These are phyloP conservation scores for Botrytis squamosa DNA, from an alignment of 2,329 filamentous ascomycete genomes.

Conservation along the genomic window DNA sequence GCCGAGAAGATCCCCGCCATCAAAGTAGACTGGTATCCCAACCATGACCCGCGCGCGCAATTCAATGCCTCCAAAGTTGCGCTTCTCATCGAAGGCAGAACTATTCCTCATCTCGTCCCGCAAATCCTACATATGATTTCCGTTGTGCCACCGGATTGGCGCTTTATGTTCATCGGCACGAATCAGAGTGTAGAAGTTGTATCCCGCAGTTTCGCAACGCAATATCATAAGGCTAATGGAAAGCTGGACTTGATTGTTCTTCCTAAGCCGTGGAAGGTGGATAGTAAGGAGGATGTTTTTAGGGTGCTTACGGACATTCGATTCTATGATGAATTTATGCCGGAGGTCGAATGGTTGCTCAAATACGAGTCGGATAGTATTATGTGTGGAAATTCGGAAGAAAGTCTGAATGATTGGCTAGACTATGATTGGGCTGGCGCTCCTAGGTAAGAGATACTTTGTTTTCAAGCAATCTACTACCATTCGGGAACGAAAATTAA, in stretches of 20 bases:
- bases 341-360: conserved; percentile 54
- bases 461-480: conserved; percentile 22
- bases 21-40: conserved; percentile 38
- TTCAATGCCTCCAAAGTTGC: conserved; percentile 49
- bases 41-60: conserved; percentile 31
- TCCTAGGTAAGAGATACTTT: conserved; percentile 41
- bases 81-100: conserved; percentile 54
- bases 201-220: conserved; percentile 47
- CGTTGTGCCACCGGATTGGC: conserved; percentile 57
- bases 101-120: conserved; percentile 51
- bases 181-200: conserved; percentile 47
- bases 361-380: conserved; percentile 58
- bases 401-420: conserved; percentile 40
- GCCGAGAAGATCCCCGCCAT: conserved; percentile 35
- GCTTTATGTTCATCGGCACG: conserved; percentile 54
- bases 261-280: conserved; percentile 29
- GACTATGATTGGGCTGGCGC: conserved; percentile 42
- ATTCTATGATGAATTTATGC: conserved; percentile 48
- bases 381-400: conserved; percentile 52
- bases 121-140: conserved; percentile 57
- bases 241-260: conserved; percentile 39
- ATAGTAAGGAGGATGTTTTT: conserved; percentile 50
- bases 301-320: conserved; percentile 53
- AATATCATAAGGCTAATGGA: conserved; percentile 50
- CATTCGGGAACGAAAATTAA: not conserved